Base-by-base conservation (phyloP, 148 eudicot species). In the Fagopyrum homotropicum region DNA sequence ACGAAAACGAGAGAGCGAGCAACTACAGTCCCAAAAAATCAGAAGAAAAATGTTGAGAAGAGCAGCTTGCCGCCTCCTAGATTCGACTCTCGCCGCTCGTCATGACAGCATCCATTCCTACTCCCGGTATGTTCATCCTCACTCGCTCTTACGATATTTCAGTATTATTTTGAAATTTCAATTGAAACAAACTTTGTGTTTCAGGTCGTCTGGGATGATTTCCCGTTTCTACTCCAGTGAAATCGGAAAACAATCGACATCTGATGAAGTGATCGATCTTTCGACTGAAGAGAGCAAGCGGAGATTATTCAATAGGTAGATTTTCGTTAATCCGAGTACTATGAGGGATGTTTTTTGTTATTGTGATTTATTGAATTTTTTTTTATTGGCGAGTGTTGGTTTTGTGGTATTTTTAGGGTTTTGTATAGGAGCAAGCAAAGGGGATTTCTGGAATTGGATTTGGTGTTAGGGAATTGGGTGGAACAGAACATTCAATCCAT, bases 381-480 rank as follows among this genome's bases (percentile, higher is more conserved):
- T 0, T 44, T 30, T 54, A 40, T 40, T 66, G 14, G 45, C 6
- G 71, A 66, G 22, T 59, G 26, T 30, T 6, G 6, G 6, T 8
- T 75, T 48, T 61, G 3, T 35, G 40, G 40, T 8, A 64, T 57
- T 7, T 77, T 49, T 83, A 95, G 99, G 88, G 81, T 92, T 76
- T 44, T 90, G 45, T 95, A 95, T 79, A 85, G 99, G 86, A 95
- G 99, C 86, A 95, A 91, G 79, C 99, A 95, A 81, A 85, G 99
- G 69, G 99, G 99, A 44, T 89, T 79, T 75, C 86, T 95, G 76
- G 99, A 95, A 86, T 87, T 95, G 84, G 99, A 95, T 78, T 75
- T 95, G 85, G 86, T 95, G 59, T 79, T 95, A 82, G 99, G 99
- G 47, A 92, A 87, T 76, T 95, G 97, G 97, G 99, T 90, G 76